Evolutionary conservation across 352 stramenopile genomes (phyloP), one percentile per base, ranked within the genome.

Genomic region (Phytophthora chlamydospora): DNA sequence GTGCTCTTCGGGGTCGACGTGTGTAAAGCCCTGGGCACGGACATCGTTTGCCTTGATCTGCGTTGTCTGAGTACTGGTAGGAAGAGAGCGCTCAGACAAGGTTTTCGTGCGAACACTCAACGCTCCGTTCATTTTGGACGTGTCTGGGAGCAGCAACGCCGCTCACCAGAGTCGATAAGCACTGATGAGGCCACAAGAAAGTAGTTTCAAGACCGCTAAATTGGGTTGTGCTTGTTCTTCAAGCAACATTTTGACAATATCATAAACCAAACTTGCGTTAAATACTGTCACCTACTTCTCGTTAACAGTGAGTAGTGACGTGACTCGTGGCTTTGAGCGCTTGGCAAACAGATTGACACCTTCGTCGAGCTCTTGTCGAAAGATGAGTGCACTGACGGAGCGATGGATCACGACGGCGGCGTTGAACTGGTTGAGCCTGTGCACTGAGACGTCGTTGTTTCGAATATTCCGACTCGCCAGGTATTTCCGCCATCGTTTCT

Each of bases 401-500:
- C 57, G 53, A 43, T 88, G 80, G 4, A 89, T 40, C 11, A 83
- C 52, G 19, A 68, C 52, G 19, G 73, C 80, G 6, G 75, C 75
- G 42, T 62, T 63, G 39, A 89, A 85, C 12, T 88, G 77, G 51
- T 88, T 88, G 36, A 88, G 47, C 8, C 77, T 73, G 39, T 80
- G 67, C 35, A 80, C 42, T 0, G 77, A 80, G 38, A 80, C 47
- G 19, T 89, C 77, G 33, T 78, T 71, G 38, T 80, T 86, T 34
- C 69, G 72, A 24, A 89, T 78, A 32, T 86, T 89, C 12, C 80
- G 61, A n/a, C 46, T 49, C 0, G 57, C 13, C 35, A 88, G 48
- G 32, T 83, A 86, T 34, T 88, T 88, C 8, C 66, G 68, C 80
- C 80, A 89, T 27, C 66, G 73, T 36, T 83, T 73, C 38, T 88